A percentile compares a stretch with the other conserved stretches of the same genome.
phyloP scores from a whole-genome alignment of 164 flowering plant species.

The Cinnamomum micranthum region DNA sequence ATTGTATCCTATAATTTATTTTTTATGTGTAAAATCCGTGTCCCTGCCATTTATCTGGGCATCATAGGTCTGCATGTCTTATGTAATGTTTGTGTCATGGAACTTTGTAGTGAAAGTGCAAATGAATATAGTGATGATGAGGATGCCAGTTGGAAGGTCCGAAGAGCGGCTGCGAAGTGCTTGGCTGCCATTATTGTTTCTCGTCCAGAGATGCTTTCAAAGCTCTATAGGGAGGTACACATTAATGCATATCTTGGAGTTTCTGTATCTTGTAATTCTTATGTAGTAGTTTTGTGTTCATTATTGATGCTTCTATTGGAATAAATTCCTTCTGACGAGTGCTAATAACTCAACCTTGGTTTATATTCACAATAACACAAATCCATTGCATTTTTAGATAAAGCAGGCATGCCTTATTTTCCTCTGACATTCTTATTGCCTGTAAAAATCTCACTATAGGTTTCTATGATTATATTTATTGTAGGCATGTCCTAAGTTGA shows the following conservation, averaged over 20 bases:
- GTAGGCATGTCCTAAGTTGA: constrained; percentile 97
- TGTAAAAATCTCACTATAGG: not conserved
- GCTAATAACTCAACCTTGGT: not conserved
- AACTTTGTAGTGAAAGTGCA: constrained; percentile 77
- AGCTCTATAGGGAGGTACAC: constrained; percentile 76
- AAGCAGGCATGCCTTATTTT: not conserved
- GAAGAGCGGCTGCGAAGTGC: constrained; percentile 99
- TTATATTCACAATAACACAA: not conserved
- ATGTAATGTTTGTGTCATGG: not conserved
- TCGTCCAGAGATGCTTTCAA: constrained; percentile 93
- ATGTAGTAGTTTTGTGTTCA: not conserved
- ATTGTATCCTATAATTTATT: too few species aligned
- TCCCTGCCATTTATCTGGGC: too few species aligned
- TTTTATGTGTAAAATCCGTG: too few species aligned
- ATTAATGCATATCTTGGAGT: not conserved
- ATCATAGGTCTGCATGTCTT: not conserved
- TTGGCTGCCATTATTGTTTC: constrained; percentile 93
- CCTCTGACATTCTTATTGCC: not conserved
- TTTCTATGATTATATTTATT: not conserved
- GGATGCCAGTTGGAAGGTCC: constrained; percentile 97
- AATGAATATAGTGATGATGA: constrained; percentile 98
- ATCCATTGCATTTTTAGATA: not conserved
- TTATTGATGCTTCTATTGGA: not conserved
- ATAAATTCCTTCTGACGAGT: not conserved
- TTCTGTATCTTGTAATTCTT: not conserved